A percentile compares a stretch with the other conserved stretches of the same genome.
Evolutionary conservation across 1,284 basidiomycete genomes (phyloP).

Genomic region (Moniliophthora roreri): DNA sequence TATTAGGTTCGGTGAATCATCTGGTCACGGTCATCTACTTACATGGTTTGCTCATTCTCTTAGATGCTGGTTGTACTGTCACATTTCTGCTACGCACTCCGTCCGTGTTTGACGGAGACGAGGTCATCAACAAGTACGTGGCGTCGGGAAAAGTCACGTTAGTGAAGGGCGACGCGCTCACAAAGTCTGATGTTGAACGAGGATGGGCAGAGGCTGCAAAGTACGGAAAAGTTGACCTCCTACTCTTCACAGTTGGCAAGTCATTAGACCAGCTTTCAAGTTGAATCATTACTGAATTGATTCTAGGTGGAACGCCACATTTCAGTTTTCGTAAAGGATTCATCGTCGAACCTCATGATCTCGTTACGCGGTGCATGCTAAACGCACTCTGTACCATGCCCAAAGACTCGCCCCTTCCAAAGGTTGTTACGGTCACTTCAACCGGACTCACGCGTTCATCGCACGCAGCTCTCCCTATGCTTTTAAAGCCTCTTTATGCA

Average conservation of each 20-base stretch:
- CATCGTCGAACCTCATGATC: slow-evolving; percentile 42
- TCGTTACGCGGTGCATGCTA: slow-evolving; percentile 49
- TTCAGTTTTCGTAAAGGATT: slow-evolving; percentile 44
- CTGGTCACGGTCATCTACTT: not conserved
- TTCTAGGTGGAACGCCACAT: slow-evolving; percentile 36
- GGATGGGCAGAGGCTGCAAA: slow-evolving; percentile 44
- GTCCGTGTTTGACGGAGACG: slow-evolving; percentile 44
- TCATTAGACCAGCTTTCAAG: slow-evolving; percentile 4
- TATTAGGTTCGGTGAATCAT: slow-evolving; percentile 42
- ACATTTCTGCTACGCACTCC: slow-evolving; percentile 50
- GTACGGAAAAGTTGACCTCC: slow-evolving; percentile 35
- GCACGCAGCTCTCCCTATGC: slow-evolving; percentile 45
- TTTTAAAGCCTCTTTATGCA: slow-evolving; percentile 41
- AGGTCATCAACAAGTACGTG: slow-evolving; percentile 39
- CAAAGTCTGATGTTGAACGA: slow-evolving; percentile 38
- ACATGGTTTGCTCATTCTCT: not conserved
- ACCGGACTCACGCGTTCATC: slow-evolving; percentile 47
- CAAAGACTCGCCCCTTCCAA: slow-evolving; percentile 33
- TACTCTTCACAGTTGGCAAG: slow-evolving; percentile 53
- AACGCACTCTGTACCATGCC: slow-evolving; percentile 50
- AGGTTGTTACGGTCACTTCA: slow-evolving; percentile 52
- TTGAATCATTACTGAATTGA: not conserved
- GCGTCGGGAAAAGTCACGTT: slow-evolving; percentile 41
- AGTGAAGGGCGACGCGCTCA: slow-evolving; percentile 51
- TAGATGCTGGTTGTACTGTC: slow-evolving; percentile 46